Evolutionary conservation across 805 yeast species (phyloP), one percentile per base, ranked within the genome.

Genomic region (Pichia nanzhaoensis): DNA sequence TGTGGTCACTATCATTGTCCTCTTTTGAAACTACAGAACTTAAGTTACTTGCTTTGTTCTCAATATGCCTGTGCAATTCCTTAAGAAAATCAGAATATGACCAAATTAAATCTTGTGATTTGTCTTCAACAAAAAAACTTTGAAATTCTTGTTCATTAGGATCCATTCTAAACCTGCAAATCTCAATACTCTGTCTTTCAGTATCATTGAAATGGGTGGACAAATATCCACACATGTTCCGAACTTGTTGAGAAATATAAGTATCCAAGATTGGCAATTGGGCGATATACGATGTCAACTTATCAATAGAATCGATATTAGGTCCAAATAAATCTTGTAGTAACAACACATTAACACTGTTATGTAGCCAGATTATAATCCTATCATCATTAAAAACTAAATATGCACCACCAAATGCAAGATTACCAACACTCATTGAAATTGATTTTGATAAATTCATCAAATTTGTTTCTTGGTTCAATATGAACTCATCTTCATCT

Each of bases 311-410:
- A 6, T 73, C 71, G 21, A 76, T 70, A 9, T 63, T 52, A 2
- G 61, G 67, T 0, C 91, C 95, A 56, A 91, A 80, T 45, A 93
- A 63, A 60, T 90, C 97, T 51, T 75, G 70, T 31, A 90, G 55
- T 20, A 93, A 68, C 47, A 78, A 62, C 9, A 82, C 78, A 52
- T 82, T 80, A 0, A 85, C 84, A 36, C 77, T 74, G 17, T 76
- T 76, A 60, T 84, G 87, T 35, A 90, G 67, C 79, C 85, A 83
- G 32, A 90, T 66, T 42, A 69, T 70, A 3, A 80, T 68, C 13
- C 65, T 56, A 19, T 67, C 68, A 17, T 95, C 91, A 55, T 86
- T 78, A 67, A 84, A 89, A 18, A 84, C 63, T 39, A 93, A 59
- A 61, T 84, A 88, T 8, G 85, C 89, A 7, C 95, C 95, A 36